phyloP scores from a whole-genome alignment of 371 early-diverging fungal genomes.

The Amoeboradix gromovi region DNA sequence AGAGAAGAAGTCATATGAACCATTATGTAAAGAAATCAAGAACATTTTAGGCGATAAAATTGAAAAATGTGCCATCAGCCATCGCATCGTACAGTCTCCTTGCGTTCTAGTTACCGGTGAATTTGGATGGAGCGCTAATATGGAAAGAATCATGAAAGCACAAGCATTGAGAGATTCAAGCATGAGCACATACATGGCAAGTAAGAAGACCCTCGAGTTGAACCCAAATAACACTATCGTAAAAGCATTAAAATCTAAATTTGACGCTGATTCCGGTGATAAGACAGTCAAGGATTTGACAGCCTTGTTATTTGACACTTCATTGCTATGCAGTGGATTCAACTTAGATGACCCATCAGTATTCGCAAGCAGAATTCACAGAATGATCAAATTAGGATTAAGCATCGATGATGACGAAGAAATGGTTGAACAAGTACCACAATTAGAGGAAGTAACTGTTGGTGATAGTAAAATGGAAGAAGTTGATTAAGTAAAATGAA shows the following conservation, averaged over 20 bases:
- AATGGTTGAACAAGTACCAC: conserved; percentile 28
- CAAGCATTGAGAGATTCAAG: conserved; percentile 83
- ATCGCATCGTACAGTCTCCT: conserved; percentile 76
- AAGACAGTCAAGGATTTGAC: conserved; percentile 56
- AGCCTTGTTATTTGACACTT: conserved; percentile 67
- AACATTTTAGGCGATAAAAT: conserved; percentile 26
- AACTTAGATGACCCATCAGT: conserved; percentile 67
- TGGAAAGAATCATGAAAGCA: conserved; percentile 80
- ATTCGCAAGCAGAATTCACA: conserved; percentile 80
- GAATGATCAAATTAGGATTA: conserved; percentile 90
- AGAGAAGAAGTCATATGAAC: conserved; percentile 24
- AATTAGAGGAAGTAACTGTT: conserved; percentile 34
- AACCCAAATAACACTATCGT: conserved; percentile 72
- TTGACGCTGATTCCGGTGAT: conserved; percentile 66
- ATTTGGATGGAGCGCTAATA: conserved; percentile 44
- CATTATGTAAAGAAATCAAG: conserved; percentile 36
- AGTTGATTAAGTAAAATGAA: conserved; percentile 40
- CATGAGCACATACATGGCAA: conserved; percentile 22
- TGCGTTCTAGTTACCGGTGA: conserved; percentile 49
- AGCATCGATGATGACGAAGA: conserved; percentile 43
- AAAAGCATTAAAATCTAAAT: conserved; percentile 61
- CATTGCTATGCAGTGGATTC: conserved; percentile 86
- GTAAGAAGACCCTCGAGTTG: conserved; percentile 67
- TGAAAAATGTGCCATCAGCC: conserved; percentile 64
- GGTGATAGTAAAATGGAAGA: conserved; percentile 86